These are phyloP conservation scores for Gastrolobium villosum DNA, from an alignment of 306 rosid species.

Conservation along the genomic window DNA sequence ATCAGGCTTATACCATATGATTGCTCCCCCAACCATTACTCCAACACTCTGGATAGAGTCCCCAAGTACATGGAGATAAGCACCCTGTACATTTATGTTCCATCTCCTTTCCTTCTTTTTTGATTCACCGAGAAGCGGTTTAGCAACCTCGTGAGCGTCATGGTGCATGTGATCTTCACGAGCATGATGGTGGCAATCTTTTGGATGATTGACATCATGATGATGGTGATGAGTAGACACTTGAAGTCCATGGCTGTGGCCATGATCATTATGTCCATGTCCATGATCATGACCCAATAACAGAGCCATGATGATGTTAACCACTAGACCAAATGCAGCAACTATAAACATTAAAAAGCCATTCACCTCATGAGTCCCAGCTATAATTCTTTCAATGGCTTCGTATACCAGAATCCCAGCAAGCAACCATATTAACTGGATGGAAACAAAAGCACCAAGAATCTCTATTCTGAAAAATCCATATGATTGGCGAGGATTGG, in stretches of 20 bases:
- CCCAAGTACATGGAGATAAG: slow-evolving; percentile 87
- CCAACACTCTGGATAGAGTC: slow-evolving; percentile 81
- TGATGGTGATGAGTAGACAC: slow-evolving; percentile 57
- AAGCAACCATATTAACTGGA: slow-evolving; percentile 82
- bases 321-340: slow-evolving; percentile 74
- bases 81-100: slow-evolving; percentile 78
- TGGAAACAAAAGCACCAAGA: slow-evolving; percentile 84
- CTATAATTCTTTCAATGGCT: slow-evolving; percentile 71
- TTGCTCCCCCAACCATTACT: slow-evolving; percentile 85
- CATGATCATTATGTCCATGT: slow-evolving; percentile 61
- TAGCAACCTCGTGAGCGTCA: slow-evolving; percentile 41
- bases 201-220: slow-evolving; percentile 38
- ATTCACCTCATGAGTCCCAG: slow-evolving; percentile 56
- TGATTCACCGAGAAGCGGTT: slow-evolving; percentile 64
- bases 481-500: slow-evolving; percentile 83
- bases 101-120: slow-evolving; percentile 56
- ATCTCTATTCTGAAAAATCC: slow-evolving; percentile 84
- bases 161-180: slow-evolving; percentile 46
- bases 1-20: slow-evolving; percentile 74
- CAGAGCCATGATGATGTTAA: slow-evolving; percentile 74
- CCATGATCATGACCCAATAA: slow-evolving; percentile 82
- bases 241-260: slow-evolving; percentile 55
- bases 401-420: slow-evolving; percentile 80
- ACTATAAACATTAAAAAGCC: slow-evolving; percentile 77
- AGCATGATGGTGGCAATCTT: slow-evolving; percentile 43